Percentiles rank a stretch among this genome's conserved stretches.
These are phyloP conservation scores for Prunus mume DNA, from an alignment of 306 rosid species.

Conservation along the genomic window DNA sequence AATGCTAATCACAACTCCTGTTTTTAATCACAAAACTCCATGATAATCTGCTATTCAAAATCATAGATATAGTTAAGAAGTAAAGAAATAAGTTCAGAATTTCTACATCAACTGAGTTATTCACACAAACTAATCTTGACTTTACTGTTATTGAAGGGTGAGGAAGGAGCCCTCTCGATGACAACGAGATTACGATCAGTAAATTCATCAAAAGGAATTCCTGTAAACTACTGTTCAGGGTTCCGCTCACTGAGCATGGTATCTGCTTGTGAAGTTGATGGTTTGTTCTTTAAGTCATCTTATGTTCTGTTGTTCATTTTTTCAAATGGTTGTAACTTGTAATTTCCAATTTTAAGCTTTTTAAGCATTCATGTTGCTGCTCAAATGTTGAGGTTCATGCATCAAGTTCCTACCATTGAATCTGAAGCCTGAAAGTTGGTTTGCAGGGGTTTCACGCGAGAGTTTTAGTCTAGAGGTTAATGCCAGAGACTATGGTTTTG, in stretches of 20 bases:
- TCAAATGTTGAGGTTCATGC: conserved; percentile 21
- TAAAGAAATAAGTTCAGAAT: background rate
- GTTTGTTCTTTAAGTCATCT: conserved; percentile 41
- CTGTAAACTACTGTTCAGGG: conserved; percentile 95
- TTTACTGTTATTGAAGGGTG: conserved; percentile 61
- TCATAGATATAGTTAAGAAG: background rate
- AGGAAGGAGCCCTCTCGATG: conserved; percentile 97
- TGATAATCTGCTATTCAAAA: background rate
- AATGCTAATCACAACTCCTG: no score
- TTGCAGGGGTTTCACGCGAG: conserved; percentile 84
- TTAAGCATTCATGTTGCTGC: background rate
- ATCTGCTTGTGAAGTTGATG: conserved; percentile 58
- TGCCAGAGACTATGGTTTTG: conserved; percentile 80
- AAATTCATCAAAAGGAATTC: conserved; percentile 61
- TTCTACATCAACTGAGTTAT: background rate
- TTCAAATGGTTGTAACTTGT: background rate
- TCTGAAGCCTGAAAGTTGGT: conserved; percentile 23
- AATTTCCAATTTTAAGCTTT: background rate
- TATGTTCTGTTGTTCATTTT: conserved; percentile 13
- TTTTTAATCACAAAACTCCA: background rate
- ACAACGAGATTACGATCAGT: conserved; percentile 77
- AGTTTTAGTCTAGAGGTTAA: conserved; percentile 79
- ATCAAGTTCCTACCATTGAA: background rate
- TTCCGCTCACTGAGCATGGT: conserved; percentile 50
- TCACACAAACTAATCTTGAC: conserved; percentile 23